These are phyloP conservation scores for Arctium lappa DNA, from an alignment of 129 eudicot species.

Conservation along the genomic window DNA sequence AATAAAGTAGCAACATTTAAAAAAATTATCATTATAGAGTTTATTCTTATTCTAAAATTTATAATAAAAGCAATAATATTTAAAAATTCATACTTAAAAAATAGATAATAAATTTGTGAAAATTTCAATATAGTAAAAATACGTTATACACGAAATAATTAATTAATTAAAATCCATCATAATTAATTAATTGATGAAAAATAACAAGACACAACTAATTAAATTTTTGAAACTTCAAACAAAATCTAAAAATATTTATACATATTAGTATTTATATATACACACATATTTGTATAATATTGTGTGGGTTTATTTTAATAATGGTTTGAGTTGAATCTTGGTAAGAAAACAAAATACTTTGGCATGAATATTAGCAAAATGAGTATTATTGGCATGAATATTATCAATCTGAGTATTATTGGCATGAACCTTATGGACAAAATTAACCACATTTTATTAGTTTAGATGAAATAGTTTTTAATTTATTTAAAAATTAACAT, in stretches of 20 bases:
- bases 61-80: too few relatives aligned
- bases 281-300: not conserved
- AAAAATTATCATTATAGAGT: too few relatives aligned
- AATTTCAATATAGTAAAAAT: too few relatives aligned
- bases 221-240: not conserved
- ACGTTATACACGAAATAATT: too few relatives aligned
- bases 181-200: too few relatives aligned
- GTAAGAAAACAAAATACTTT: not conserved
- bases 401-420: slow-evolving; percentile 17
- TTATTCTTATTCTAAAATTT: too few relatives aligned
- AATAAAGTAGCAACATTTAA: too few relatives aligned
- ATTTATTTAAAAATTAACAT: not conserved
- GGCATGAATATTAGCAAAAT: slow-evolving; percentile 18
- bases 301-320: not conserved
- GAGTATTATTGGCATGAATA: slow-evolving; percentile 22
- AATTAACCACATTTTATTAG: slow-evolving; percentile 1
- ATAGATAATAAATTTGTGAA: too few relatives aligned
- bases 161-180: too few relatives aligned
- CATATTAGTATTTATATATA: not conserved
- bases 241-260: not conserved
- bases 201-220: too few relatives aligned
- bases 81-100: too few relatives aligned
- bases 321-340: slow-evolving; percentile 20
- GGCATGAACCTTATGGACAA: slow-evolving; percentile 41
- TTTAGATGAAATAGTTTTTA: not conserved